Percentiles rank a stretch among this genome's conserved stretches.
Evolutionary conservation across 1,284 basidiomycete genomes (phyloP).

Genomic region (Leccinum griseonigrum): DNA sequence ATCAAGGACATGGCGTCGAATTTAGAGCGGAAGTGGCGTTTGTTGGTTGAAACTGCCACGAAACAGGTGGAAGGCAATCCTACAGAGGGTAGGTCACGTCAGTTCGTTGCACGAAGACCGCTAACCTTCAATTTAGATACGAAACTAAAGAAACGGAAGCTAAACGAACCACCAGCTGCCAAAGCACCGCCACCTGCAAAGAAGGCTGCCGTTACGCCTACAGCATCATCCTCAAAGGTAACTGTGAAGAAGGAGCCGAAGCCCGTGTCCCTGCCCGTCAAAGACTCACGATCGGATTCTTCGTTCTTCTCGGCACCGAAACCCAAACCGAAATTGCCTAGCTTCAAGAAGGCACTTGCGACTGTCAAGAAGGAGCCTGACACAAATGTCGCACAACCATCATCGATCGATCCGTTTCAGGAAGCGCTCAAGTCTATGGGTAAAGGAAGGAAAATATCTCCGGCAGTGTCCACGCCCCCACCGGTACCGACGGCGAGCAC

Average conservation of each 20-base stretch:
- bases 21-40: slow-evolving; percentile 77
- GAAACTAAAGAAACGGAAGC: slow-evolving; percentile 73
- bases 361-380: slow-evolving; percentile 53
- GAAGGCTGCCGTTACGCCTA: slow-evolving; percentile 53
- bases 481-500: slow-evolving; percentile 32
- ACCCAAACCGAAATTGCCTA: slow-evolving; percentile 75
- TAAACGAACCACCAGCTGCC: slow-evolving; percentile 43
- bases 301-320: slow-evolving; percentile 84
- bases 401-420: slow-evolving; percentile 74
- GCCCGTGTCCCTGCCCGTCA: slow-evolving; percentile 45
- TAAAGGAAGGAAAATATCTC: slow-evolving; percentile 56
- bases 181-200: slow-evolving; percentile 59
- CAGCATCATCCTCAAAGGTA: slow-evolving; percentile 33
- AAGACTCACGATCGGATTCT: slow-evolving; percentile 77
- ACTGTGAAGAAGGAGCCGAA: slow-evolving; percentile 46
- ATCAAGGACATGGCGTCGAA: slow-evolving; percentile 89
- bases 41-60: slow-evolving; percentile 46
- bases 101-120: slow-evolving; percentile 35
- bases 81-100: slow-evolving; percentile 70
- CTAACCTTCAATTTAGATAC: slow-evolving; percentile 41
- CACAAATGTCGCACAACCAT: slow-evolving; percentile 68
- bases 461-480: slow-evolving; percentile 40
- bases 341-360: slow-evolving; percentile 69
- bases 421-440: slow-evolving; percentile 74
- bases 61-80: slow-evolving; percentile 47